A percentile compares a stretch with the other conserved stretches of the same genome.
Evolutionary conservation across 257 asterid genomes (phyloP).

Genomic region (Misopates orontium): DNA sequence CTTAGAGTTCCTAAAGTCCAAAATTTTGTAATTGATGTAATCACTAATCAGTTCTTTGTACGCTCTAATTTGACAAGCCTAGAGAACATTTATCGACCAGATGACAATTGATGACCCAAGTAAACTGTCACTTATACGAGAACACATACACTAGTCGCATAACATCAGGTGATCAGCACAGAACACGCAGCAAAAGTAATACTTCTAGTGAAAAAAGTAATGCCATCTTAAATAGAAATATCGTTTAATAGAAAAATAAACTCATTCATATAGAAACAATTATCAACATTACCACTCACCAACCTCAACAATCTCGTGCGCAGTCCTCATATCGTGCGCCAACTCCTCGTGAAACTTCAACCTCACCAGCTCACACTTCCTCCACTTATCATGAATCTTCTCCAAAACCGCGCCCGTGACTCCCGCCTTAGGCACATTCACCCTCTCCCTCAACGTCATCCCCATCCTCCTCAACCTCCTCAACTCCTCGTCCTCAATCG

Average conservation of each 20-base stretch:
- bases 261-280: background rate
- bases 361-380: slow-evolving; percentile 86
- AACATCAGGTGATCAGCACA: background rate
- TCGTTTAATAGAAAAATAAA: slow-evolving; percentile 7
- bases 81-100: background rate
- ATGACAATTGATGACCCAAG: background rate
- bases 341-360: slow-evolving; percentile 91
- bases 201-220: background rate
- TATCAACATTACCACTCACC: slow-evolving; percentile 34
- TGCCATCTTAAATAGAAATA: background rate
- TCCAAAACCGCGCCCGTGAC: slow-evolving; percentile 80
- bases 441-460: slow-evolving; percentile 84
- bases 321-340: slow-evolving; percentile 96
- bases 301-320: slow-evolving; percentile 96
- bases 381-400: slow-evolving; percentile 91
- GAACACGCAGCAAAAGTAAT: background rate
- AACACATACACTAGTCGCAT: background rate
- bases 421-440: slow-evolving; percentile 92
- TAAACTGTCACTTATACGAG: slow-evolving; percentile 1
- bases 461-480: slow-evolving; percentile 92
- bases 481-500: slow-evolving; percentile 82
- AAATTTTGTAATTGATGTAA: slow-evolving; percentile 8
- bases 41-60: slow-evolving; percentile 1
- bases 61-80: background rate
- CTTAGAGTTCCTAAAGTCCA: background rate